A percentile compares a stretch with the other conserved stretches of the same genome.
Evolutionary conservation across 768 basidiomycete genomes (phyloP).

Genomic region (Mycena leptocephala): DNA sequence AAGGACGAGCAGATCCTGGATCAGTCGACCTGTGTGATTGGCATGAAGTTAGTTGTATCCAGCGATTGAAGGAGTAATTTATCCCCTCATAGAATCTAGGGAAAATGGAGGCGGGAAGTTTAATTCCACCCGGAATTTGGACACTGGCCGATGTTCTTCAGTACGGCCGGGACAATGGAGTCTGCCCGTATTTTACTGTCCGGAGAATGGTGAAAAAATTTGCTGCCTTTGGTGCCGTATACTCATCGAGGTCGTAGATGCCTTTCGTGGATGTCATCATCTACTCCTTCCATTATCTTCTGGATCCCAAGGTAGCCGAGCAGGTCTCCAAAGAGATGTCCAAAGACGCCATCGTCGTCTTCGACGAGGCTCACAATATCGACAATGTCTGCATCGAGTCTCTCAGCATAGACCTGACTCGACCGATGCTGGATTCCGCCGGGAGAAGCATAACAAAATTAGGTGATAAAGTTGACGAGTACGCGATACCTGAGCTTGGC

Average conservation of each 20-base stretch:
- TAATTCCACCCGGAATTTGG: constrained; percentile 92
- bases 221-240: background rate
- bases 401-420: constrained; percentile 94
- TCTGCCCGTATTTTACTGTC: constrained; percentile 97
- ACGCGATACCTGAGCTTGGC: constrained; percentile 42
- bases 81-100: constrained; percentile 78
- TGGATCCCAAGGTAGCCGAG: constrained; percentile 99
- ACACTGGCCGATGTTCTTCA: constrained; percentile 94
- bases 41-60: constrained; percentile 83
- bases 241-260: constrained; percentile 71
- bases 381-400: constrained; percentile 99
- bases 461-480: constrained; percentile 96
- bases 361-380: constrained; percentile 99
- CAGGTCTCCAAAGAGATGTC: constrained; percentile 98
- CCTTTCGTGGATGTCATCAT: constrained; percentile 97
- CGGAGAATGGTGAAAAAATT: constrained; percentile 85
- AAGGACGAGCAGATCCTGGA: constrained; percentile 88
- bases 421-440: constrained; percentile 98
- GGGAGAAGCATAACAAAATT: constrained; percentile 89
- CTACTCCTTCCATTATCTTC: constrained; percentile 98
- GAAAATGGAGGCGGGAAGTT: constrained; percentile 83
- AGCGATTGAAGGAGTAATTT: constrained; percentile 3
- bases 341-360: constrained; percentile 98
- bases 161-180: constrained; percentile 87
- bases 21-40: constrained; percentile 94